Evolutionary conservation across 768 basidiomycete genomes (phyloP).

Genomic region (Termitomyces heimii): DNA sequence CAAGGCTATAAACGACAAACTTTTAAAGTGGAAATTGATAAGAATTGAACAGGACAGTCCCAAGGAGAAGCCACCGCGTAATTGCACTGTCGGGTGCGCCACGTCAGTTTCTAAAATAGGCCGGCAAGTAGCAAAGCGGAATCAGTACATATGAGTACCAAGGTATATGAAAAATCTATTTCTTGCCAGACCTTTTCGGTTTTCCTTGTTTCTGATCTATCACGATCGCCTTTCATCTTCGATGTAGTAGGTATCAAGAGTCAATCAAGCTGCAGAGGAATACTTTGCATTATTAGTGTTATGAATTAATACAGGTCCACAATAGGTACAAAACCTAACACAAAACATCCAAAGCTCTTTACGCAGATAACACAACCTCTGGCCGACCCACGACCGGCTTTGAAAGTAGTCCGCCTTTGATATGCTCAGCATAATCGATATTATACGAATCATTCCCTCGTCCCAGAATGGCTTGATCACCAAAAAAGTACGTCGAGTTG

Average conservation of each 20-base stretch:
- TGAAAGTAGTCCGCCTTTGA: conserved; percentile 26
- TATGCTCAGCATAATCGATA: conserved; percentile 42
- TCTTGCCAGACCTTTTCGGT: too few relatives aligned
- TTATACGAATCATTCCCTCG: conserved; percentile 33
- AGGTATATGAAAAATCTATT: too few relatives aligned
- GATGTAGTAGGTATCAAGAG: background rate
- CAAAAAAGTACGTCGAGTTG: conserved; percentile 56
- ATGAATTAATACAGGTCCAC: too few relatives aligned
- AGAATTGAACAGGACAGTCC: too few relatives aligned
- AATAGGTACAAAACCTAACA: background rate
- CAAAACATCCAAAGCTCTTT: background rate
- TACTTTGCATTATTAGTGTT: background rate
- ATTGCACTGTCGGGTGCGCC: conserved; percentile 17
- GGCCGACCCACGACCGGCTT: background rate
- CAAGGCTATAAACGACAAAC: too few relatives aligned
- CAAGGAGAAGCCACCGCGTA: too few relatives aligned
- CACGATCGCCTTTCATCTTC: background rate
- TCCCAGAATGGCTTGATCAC: conserved; percentile 32
- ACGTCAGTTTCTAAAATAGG: conserved; percentile 4
- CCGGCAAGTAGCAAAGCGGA: too few relatives aligned
- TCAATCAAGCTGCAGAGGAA: background rate
- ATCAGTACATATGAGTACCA: background rate
- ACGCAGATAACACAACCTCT: background rate
- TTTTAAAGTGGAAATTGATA: too few relatives aligned
- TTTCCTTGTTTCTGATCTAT: too few relatives aligned